Conservation (phyloP, 2,329 filamentous ascomycete species). For the Sporothrix globosa region DNA sequence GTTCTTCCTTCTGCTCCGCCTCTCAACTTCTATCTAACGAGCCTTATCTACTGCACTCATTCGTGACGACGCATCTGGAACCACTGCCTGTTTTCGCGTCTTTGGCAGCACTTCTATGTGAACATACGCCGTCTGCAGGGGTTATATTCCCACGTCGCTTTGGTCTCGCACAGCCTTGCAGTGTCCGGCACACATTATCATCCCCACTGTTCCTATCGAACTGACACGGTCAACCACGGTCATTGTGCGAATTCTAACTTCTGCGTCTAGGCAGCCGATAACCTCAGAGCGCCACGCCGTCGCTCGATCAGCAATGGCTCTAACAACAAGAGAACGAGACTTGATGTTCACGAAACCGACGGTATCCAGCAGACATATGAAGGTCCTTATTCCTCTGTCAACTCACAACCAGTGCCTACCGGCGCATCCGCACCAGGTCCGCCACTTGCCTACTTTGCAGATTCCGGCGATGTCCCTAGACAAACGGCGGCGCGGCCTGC, state of each 20-base stretch:
- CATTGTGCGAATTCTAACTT: background rate
- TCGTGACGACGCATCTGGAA: background rate
- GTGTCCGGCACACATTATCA: background rate
- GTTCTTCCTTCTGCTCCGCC: too few relatives aligned
- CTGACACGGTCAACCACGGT: background rate
- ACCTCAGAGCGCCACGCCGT: background rate
- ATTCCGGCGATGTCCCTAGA: background rate
- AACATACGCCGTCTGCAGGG: background rate
- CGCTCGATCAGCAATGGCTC: background rate
- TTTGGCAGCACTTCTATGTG: background rate
- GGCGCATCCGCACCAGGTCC: background rate
- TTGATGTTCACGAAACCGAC: background rate
- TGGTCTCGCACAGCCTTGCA: background rate
- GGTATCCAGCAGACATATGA: background rate
- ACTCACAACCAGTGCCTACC: background rate
- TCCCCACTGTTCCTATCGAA: background rate
- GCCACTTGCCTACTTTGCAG: background rate
- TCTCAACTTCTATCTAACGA: background rate
- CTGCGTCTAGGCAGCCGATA: background rate
- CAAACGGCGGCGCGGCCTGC: background rate
- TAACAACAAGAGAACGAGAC: slow-evolving; percentile 13
- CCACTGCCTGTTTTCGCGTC: too few relatives aligned
- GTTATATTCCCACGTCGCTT: background rate
- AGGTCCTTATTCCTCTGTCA: background rate
- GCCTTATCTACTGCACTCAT: background rate